Evolutionary conservation across 2,329 filamentous ascomycete species (phyloP).

Genomic region (Arthrobotrys conoides): DNA sequence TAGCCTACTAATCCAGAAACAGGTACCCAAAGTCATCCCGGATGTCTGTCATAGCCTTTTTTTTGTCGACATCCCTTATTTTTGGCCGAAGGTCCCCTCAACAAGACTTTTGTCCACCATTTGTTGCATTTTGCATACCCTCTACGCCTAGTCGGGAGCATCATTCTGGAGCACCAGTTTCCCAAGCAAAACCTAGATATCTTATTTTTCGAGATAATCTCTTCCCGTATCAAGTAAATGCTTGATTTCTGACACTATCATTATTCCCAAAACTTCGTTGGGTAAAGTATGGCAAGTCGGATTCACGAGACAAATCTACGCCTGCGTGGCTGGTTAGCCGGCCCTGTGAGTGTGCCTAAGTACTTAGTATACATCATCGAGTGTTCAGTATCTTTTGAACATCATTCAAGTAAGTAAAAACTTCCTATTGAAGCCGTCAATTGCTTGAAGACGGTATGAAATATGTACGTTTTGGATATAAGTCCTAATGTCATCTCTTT

Average conservation of each 20-base stretch:
- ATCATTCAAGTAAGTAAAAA: not conserved
- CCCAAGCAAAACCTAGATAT: not conserved
- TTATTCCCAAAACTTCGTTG: not conserved
- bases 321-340: not conserved
- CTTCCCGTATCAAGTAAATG: not conserved
- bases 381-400: too few species aligned
- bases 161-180: not conserved
- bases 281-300: constrained; percentile 7
- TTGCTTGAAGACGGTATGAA: too few species aligned
- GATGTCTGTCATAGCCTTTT: not conserved
- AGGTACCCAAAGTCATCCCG: too few species aligned
- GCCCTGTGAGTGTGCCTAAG: not conserved
- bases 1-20: too few species aligned
- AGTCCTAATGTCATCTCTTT: constrained; percentile 8
- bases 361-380: too few species aligned
- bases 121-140: constrained; percentile 13
- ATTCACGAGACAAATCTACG: constrained; percentile 19
- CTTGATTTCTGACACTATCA: not conserved
- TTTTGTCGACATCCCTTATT: not conserved
- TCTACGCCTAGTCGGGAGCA: not conserved
- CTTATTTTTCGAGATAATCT: not conserved
- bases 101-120: not conserved
- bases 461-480: constrained; percentile 1
- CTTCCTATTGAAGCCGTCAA: too few species aligned
- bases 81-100: not conserved